Evolutionary conservation across 1,139 yeast species (phyloP), one percentile per base, ranked within the genome.

Genomic region (Saccharomyces hybrid): DNA sequence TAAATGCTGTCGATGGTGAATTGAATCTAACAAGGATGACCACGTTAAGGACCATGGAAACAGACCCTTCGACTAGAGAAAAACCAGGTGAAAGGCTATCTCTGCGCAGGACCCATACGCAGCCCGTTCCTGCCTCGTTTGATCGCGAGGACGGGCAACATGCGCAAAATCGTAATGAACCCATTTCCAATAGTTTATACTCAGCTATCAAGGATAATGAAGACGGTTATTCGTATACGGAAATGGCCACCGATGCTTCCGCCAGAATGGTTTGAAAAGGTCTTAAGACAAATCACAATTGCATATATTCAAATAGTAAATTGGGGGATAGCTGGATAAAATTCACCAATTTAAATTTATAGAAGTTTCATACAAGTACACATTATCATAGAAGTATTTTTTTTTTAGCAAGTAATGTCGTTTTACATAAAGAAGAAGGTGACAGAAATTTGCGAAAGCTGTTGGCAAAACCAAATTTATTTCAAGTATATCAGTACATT

Each of bases 41-140:
- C 4, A 58, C 61, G 28, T 49, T 59, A 29, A 56, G 55, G 46
- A 53, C 59, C 5, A 50, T 52, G 48, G 61, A 57, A 42, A 52
- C 61, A 3, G 55, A 50, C 14, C 48, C 25, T 38, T 38, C 44
- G 25, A 20, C 44, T 16, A 5, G 44, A 16, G 44, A 20, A 16
- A 20, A 1, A 5, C 25, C 44, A 16, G 25, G 44, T 9, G 44
- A 38, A 38, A 38, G 25, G 4, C 16, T 38, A 38, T 16, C 44
- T 9, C 16, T 38, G 23, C 44, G 23, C 44, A 38, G 44, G 13
- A 38, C 44, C 16, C 44, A 38, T 41, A 47, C 28, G 6, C 47
- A 28, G 11, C 28, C 31, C 6, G 7, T 8, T 5, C 31, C 16
- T 4, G 9, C 31, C 7, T 14, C 31, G 6, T 25, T 29, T 14